Conservation (phyloP, 164 flowering plant genomes). For the Berberis thunbergii region DNA sequence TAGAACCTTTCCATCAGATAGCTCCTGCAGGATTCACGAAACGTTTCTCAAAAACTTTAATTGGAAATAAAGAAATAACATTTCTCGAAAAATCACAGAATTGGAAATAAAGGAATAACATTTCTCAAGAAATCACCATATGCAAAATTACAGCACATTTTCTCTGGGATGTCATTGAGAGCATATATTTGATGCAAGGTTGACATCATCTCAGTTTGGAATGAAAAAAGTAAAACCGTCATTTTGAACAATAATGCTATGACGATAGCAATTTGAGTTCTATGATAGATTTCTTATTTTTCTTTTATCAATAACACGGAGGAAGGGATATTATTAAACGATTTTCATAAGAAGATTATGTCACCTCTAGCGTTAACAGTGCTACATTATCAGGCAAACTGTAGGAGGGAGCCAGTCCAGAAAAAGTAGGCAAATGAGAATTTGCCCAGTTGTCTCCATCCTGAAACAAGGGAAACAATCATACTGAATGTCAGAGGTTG, state of each 20-base stretch:
- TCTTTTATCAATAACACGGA: too few relatives aligned
- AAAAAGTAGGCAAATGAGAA: conserved; percentile 43
- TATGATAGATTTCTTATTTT: too few relatives aligned
- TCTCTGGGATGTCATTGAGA: neutral
- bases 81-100: neutral
- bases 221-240: neutral
- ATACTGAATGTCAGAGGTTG: neutral
- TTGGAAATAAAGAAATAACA: neutral
- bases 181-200: neutral
- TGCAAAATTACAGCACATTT: neutral
- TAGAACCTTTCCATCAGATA: conserved; percentile 71
- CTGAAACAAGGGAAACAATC: conserved; percentile 28
- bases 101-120: neutral
- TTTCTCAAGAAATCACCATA: neutral
- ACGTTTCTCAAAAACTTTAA: neutral
- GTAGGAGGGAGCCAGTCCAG: conserved; percentile 62
- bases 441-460: conserved; percentile 42
- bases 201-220: neutral
- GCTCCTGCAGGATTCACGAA: conserved; percentile 43
- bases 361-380: conserved; percentile 75
- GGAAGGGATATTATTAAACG: too few relatives aligned
- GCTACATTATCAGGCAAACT: conserved; percentile 72
- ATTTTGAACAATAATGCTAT: too few relatives aligned
- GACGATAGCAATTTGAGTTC: too few relatives aligned
- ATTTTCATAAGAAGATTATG: too few relatives aligned